Conservation (phyloP, 192 early-diverging fungal genomes). For the Umbelopsis sp. region DNA sequence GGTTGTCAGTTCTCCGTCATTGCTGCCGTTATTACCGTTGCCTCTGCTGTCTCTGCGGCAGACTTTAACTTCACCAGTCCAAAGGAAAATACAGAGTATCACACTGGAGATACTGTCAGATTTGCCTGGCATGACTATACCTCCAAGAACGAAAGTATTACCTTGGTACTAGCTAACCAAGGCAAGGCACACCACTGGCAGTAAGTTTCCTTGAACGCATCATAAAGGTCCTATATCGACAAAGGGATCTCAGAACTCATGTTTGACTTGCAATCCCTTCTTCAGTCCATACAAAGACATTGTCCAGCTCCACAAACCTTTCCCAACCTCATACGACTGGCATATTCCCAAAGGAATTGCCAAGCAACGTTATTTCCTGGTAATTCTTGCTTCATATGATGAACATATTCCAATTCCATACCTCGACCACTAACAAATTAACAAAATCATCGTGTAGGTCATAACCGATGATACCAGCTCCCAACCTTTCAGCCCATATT, state of each 20-base stretch:
- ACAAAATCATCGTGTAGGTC: not conserved
- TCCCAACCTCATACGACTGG: not conserved
- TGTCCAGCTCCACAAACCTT: not conserved
- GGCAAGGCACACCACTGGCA: conserved; percentile 13
- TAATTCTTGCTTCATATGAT: not conserved
- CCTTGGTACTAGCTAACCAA: not conserved
- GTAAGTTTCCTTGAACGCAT: not conserved
- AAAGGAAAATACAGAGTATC: not conserved
- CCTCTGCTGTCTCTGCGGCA: not conserved
- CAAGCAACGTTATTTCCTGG: conserved; percentile 1
- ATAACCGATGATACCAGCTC: not conserved
- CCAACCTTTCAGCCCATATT: conserved; percentile 8
- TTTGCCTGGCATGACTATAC: conserved; percentile 8
- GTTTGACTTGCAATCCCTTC: too few relatives aligned
- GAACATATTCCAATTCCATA: not conserved
- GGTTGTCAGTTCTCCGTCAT: not conserved
- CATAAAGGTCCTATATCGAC: not conserved
- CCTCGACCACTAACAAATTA: not conserved
- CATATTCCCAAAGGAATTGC: not conserved
- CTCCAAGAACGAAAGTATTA: not conserved
- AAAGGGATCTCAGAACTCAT: not conserved
- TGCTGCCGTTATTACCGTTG: not conserved
- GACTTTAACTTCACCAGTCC: not conserved
- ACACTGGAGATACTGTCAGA: not conserved
- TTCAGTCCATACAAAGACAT: conserved; percentile 8